Percentiles rank a stretch among this genome's conserved stretches.
Conservation (phyloP, 495 filamentous ascomycete genomes). For the Aspergillus leporis region DNA sequence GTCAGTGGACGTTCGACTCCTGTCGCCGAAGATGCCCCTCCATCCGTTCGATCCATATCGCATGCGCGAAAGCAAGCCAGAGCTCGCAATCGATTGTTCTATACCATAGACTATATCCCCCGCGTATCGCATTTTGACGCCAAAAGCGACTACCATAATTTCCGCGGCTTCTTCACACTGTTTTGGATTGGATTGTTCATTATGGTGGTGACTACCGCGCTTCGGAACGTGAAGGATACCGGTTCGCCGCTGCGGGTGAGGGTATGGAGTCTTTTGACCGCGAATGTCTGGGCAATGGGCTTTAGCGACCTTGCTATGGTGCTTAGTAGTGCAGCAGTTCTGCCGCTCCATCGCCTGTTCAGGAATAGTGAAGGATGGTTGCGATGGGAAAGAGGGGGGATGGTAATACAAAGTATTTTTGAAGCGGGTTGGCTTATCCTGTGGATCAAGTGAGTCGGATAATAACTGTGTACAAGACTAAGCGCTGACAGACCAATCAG, state of each 20-base stretch:
- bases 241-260: constrained; percentile 78
- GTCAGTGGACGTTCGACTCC: constrained; percentile 85
- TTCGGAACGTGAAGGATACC: constrained; percentile 93
- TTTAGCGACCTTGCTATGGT: constrained; percentile 86
- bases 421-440: constrained; percentile 76
- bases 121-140: constrained; percentile 97
- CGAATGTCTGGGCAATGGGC: constrained; percentile 84
- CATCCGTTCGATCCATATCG: constrained; percentile 82
- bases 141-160: constrained; percentile 86
- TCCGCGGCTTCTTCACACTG: constrained; percentile 93
- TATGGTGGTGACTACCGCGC: constrained; percentile 89
- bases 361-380: constrained; percentile 53
- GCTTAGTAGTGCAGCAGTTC: constrained; percentile 62
- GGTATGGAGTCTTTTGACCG: constrained; percentile 84
- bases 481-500: constrained; percentile 38
- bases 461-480: background rate
- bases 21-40: constrained; percentile 85
- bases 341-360: constrained; percentile 75
- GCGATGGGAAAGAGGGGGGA: constrained; percentile 74
- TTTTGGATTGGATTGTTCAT: constrained; percentile 97
- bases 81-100: constrained; percentile 84
- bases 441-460: constrained; percentile 69
- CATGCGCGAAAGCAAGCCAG: constrained; percentile 81
- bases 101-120: constrained; percentile 91
- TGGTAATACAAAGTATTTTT: constrained; percentile 77